Percentiles rank a stretch among this genome's conserved stretches.
Evolutionary conservation across 192 early-diverging fungal species (phyloP).

Genomic region (Coemansia sp.): DNA sequence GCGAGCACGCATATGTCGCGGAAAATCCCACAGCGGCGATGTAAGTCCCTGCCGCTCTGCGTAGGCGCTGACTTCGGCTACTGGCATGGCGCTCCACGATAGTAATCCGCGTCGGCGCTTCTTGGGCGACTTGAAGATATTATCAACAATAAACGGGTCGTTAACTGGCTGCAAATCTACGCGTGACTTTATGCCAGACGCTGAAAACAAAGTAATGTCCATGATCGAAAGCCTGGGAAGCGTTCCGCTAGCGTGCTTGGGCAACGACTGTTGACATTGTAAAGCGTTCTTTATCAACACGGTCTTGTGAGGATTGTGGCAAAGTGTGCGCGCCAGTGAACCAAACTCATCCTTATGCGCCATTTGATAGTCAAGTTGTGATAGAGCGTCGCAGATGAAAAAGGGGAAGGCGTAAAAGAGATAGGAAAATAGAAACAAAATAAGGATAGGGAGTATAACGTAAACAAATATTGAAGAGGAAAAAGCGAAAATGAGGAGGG

Average conservation of each 20-base stretch:
- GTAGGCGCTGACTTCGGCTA: conserved; percentile 4
- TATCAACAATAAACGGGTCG: conserved; percentile 52
- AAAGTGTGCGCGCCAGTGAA: conserved; percentile 40
- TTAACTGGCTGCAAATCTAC: conserved; percentile 45
- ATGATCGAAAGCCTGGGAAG: conserved; percentile 17
- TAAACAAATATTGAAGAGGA: background rate
- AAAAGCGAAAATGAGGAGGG: background rate
- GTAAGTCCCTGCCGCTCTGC: background rate
- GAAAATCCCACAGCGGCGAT: conserved; percentile 31
- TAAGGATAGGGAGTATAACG: background rate
- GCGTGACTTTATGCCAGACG: conserved; percentile 25
- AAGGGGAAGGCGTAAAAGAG: background rate
- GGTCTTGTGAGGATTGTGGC: conserved; percentile 39
- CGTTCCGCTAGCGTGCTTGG: conserved; percentile 7
- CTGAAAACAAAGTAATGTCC: conserved; percentile 43
- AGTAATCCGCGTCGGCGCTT: conserved; percentile 47
- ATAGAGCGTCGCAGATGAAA: background rate
- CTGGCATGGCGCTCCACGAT: conserved; percentile 45
- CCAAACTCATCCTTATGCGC: conserved; percentile 25
- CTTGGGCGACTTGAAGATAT: conserved; percentile 56
- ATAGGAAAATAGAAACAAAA: background rate
- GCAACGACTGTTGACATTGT: conserved; percentile 32
- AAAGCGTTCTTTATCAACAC: conserved; percentile 52
- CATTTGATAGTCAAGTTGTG: background rate
- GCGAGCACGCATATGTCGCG: conserved; percentile 35